Conservation (phyloP, 176 grass and related monocot genomes). For the Zizania latifolia region DNA sequence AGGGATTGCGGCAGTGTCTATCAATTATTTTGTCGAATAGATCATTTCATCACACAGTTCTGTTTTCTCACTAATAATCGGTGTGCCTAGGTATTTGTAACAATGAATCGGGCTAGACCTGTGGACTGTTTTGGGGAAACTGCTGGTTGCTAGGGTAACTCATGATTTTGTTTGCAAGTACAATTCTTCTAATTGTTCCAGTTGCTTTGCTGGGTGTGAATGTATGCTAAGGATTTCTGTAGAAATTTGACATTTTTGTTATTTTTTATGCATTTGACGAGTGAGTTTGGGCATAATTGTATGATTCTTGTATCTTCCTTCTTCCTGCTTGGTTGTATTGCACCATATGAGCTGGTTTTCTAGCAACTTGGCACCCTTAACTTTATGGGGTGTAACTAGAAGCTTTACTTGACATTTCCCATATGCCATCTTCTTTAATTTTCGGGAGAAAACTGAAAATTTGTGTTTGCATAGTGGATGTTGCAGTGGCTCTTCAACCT, state of each 20-base stretch:
- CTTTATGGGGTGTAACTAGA: not conserved
- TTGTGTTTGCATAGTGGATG: not conserved
- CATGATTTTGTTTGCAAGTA: not conserved
- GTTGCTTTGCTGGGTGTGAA: not conserved
- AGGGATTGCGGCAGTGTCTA: not conserved
- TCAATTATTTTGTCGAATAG: not conserved
- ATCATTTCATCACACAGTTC: not conserved
- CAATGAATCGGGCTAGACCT: constrained; percentile 26
- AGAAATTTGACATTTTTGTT: not conserved
- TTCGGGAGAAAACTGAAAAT: not conserved
- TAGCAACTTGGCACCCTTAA: not conserved
- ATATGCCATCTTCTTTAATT: not conserved
- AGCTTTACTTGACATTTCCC: not conserved
- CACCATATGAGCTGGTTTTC: constrained; percentile 3
- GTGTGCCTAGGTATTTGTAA: not conserved
- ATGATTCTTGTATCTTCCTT: not conserved
- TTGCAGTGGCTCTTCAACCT: not conserved
- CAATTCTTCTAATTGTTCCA: not conserved
- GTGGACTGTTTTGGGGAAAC: not conserved
- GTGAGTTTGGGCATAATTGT: not conserved
- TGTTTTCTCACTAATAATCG: not conserved
- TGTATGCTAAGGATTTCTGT: not conserved
- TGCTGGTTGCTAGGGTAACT: not conserved
- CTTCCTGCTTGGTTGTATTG: not conserved
- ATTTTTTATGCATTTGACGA: not conserved